These are phyloP conservation scores for Tuber microsphaerosporum DNA, from an alignment of 495 filamentous ascomycete genomes.

Conservation along the genomic window DNA sequence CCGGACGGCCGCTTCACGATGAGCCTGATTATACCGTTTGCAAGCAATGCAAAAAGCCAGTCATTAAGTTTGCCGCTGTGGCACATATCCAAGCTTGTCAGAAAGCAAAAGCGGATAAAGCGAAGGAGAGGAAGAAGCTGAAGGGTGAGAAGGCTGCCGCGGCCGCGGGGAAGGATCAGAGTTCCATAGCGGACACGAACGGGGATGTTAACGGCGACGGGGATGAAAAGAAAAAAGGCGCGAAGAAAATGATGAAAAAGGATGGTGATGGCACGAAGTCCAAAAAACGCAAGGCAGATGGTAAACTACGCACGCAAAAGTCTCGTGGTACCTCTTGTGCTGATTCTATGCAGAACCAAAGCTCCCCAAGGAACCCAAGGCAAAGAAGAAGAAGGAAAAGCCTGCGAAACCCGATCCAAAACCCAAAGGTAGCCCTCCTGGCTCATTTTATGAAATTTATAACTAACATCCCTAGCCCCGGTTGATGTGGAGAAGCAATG, in stretches of 20 bases:
- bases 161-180: slow-evolving; percentile 60
- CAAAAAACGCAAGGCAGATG: slow-evolving; percentile 91
- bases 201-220: slow-evolving; percentile 53
- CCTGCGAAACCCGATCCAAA: slow-evolving; percentile 82
- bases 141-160: slow-evolving; percentile 70
- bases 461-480: slow-evolving; percentile 50
- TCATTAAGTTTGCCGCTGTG: slow-evolving; percentile 55
- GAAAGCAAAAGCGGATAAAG: slow-evolving; percentile 51
- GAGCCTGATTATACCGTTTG: slow-evolving; percentile 61
- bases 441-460: slow-evolving; percentile 3
- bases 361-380: slow-evolving; percentile 57
- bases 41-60: slow-evolving; percentile 72
- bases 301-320: slow-evolving; percentile 34
- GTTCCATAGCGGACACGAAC: slow-evolving; percentile 51
- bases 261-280: slow-evolving; percentile 59
- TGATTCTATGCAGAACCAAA: slow-evolving; percentile 40
- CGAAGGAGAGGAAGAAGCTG: slow-evolving; percentile 69
- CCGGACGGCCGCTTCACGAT: slow-evolving; percentile 65
- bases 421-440: slow-evolving; percentile 59
- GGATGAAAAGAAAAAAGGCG: slow-evolving; percentile 44
- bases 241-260: slow-evolving; percentile 45
- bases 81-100: slow-evolving; percentile 65
- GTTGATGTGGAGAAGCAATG: slow-evolving; percentile 98
- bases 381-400: slow-evolving; percentile 95
- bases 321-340: neutral